phyloP scores from a whole-genome alignment of 129 eudicot species.

The Lactuca sativa region DNA sequence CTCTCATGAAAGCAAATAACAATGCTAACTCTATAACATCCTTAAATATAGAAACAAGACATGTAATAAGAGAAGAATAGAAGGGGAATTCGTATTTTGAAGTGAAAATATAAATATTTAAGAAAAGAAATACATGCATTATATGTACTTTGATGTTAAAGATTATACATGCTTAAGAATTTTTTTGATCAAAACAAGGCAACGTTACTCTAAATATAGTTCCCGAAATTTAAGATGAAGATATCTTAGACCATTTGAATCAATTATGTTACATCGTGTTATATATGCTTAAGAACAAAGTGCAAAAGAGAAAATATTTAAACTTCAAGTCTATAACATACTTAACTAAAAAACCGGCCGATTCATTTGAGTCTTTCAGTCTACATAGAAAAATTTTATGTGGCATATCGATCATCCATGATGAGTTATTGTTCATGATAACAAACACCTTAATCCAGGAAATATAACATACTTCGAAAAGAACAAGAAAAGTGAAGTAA shows the following conservation, averaged over 20 bases:
- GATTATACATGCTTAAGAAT: too few species aligned
- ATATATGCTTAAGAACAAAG: conserved; percentile 11
- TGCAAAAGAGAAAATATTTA: background rate
- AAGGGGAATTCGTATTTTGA: background rate
- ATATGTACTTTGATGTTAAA: background rate
- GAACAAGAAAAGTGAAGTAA: background rate
- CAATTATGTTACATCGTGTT: background rate
- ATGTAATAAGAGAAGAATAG: background rate
- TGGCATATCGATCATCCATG: background rate
- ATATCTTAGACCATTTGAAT: background rate
- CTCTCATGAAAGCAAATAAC: background rate
- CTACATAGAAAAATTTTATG: background rate
- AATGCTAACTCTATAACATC: background rate
- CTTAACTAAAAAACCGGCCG: background rate
- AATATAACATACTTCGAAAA: background rate
- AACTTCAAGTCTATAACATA: background rate
- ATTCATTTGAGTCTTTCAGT: background rate
- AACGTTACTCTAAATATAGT: too few species aligned
- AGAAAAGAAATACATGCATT: background rate
- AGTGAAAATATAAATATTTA: background rate
- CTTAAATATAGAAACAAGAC: background rate
- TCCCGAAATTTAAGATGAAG: background rate
- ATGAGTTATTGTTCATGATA: background rate
- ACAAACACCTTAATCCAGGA: background rate
- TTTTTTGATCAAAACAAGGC: background rate